phyloP scores from a whole-genome alignment of 2,329 filamentous ascomycete genomes.

The Stenocarpella maydis region DNA sequence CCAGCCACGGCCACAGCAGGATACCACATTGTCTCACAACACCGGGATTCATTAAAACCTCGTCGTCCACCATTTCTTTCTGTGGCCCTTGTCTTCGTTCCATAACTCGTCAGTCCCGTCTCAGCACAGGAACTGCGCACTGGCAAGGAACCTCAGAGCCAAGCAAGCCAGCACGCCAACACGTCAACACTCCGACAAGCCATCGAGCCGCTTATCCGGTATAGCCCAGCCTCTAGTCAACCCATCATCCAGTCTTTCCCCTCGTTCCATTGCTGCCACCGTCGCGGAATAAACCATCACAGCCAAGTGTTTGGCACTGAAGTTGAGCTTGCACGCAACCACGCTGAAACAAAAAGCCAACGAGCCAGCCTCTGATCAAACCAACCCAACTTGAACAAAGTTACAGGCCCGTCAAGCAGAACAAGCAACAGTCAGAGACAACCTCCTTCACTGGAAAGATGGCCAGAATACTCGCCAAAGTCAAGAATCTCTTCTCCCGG shows the following conservation, averaged over 20 bases:
- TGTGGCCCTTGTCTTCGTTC: neutral
- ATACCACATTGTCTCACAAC: neutral
- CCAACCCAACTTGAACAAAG: too few relatives aligned
- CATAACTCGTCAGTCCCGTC: neutral
- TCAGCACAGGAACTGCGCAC: neutral
- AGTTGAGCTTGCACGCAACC: neutral
- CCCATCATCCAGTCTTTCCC: neutral
- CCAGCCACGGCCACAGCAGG: neutral
- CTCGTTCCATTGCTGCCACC: constrained; percentile 1
- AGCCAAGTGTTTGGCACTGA: neutral
- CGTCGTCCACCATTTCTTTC: neutral
- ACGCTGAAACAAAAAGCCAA: neutral
- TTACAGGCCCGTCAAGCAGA: neutral
- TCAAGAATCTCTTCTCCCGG: constrained; percentile 28
- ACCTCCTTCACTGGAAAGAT: neutral
- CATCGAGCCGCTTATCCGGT: neutral
- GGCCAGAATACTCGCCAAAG: constrained; percentile 21
- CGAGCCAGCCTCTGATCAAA: neutral
- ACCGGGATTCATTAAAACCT: neutral
- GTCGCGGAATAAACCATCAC: neutral
- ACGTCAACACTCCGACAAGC: constrained; percentile 6
- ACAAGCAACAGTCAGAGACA: neutral
- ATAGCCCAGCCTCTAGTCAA: constrained; percentile 9
- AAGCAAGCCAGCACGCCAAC: constrained; percentile 17
- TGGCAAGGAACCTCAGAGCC: neutral